These are phyloP conservation scores for Chaetomidium leptoderma DNA, from an alignment of 495 filamentous ascomycete genomes.

Conservation along the genomic window DNA sequence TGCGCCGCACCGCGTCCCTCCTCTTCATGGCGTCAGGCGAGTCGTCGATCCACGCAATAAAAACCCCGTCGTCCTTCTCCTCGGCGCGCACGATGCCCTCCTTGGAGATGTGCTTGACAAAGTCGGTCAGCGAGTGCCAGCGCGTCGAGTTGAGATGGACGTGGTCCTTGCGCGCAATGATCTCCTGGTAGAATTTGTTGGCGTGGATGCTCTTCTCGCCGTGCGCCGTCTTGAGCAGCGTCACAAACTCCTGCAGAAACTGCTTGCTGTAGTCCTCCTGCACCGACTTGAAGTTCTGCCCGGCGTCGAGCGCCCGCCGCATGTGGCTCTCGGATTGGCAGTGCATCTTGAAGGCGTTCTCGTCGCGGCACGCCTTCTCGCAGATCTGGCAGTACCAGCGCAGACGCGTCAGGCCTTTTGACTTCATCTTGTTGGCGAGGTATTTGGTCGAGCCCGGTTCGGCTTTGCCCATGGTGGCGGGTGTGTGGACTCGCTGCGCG, in stretches of 20 bases:
- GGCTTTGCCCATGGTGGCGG: slow-evolving; percentile 77
- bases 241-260: slow-evolving; percentile 77
- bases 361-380: slow-evolving; percentile 59
- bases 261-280: slow-evolving; percentile 63
- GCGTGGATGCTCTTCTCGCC: slow-evolving; percentile 79
- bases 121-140: slow-evolving; percentile 80
- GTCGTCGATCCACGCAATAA: slow-evolving; percentile 88
- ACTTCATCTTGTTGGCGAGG: slow-evolving; percentile 83
- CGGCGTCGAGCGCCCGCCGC: slow-evolving; percentile 77
- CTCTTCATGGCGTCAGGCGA: slow-evolving; percentile 75
- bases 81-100: slow-evolving; percentile 84
- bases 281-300: slow-evolving; percentile 77
- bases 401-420: slow-evolving; percentile 79
- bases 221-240: slow-evolving; percentile 69
- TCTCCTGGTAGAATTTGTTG: slow-evolving; percentile 91
- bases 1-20: slow-evolving; percentile 73
- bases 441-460: slow-evolving; percentile 85
- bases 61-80: slow-evolving; percentile 82
- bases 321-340: slow-evolving; percentile 77
- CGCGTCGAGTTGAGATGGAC: slow-evolving; percentile 90
- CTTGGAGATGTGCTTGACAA: slow-evolving; percentile 74
- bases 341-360: slow-evolving; percentile 78
- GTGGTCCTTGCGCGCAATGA: slow-evolving; percentile 76
- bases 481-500: slow-evolving; percentile 23
- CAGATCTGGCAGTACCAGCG: slow-evolving; percentile 76